These are phyloP conservation scores for Schizochytrium sp. DNA, from an alignment of 108 stramenopile genomes.

Conservation along the genomic window DNA sequence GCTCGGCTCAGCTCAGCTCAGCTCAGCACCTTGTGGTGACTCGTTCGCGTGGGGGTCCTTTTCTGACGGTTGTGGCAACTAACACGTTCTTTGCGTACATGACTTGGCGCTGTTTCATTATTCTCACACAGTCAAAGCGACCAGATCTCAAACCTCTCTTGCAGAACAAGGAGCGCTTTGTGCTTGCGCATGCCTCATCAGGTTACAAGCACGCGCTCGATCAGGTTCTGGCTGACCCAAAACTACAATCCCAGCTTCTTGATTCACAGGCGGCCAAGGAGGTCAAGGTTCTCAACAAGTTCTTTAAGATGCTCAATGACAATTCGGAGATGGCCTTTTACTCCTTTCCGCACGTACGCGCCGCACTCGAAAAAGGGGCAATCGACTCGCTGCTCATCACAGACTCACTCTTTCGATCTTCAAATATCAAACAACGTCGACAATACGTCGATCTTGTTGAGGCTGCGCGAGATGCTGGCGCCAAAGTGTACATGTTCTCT, in stretches of 20 bases:
- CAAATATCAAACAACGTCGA: constrained; percentile 61
- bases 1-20: too few relatives aligned
- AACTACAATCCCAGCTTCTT: constrained; percentile 63
- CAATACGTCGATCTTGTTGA: constrained; percentile 81
- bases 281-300: constrained; percentile 71
- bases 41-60: too few relatives aligned
- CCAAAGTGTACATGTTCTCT: constrained; percentile 72
- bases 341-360: constrained; percentile 57
- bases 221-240: constrained; percentile 75
- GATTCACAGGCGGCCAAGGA: constrained; percentile 79
- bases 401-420: constrained; percentile 78
- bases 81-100: too few relatives aligned
- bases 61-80: too few relatives aligned
- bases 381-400: constrained; percentile 81
- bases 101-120: too few relatives aligned
- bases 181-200: constrained; percentile 74
- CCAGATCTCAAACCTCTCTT: constrained; percentile 42
- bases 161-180: constrained; percentile 83
- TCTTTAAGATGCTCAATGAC: constrained; percentile 77
- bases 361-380: constrained; percentile 73
- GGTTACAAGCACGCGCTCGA: constrained; percentile 92
- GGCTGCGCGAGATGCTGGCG: constrained; percentile 69
- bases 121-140: neutral
- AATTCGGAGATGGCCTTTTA: constrained; percentile 88
- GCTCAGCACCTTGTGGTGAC: too few relatives aligned